Conservation (phyloP, 371 early-diverging fungal species). For the Rhizopus microsporus region DNA sequence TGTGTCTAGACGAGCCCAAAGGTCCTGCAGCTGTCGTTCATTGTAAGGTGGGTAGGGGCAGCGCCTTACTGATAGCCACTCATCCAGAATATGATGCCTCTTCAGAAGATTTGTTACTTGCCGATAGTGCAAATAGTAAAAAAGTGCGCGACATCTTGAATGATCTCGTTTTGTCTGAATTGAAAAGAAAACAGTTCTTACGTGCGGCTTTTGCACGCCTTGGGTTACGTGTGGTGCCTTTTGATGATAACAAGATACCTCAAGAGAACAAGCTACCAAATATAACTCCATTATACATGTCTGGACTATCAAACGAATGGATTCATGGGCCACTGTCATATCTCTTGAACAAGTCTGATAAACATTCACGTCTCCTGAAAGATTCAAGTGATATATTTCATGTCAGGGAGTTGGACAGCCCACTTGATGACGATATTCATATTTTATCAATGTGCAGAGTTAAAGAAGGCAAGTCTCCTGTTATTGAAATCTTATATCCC, state of each 20-base stretch:
- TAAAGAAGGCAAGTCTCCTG: conserved; percentile 10
- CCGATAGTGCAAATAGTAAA: conserved; percentile 22
- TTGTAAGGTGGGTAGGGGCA: conserved; percentile 63
- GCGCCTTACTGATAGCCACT: conserved; percentile 67
- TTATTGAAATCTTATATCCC: conserved; percentile 19
- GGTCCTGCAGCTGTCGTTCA: conserved; percentile 51
- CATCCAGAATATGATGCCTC: conserved; percentile 77
- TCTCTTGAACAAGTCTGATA: conserved; percentile 22
- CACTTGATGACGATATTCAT: neutral
- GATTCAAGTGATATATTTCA: conserved; percentile 46
- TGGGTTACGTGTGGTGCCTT: conserved; percentile 51
- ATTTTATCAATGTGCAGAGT: conserved; percentile 14
- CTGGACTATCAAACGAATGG: conserved; percentile 39
- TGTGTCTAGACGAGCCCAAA: conserved; percentile 22
- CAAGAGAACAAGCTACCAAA: conserved; percentile 39
- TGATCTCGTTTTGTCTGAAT: conserved; percentile 44
- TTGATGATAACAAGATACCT: conserved; percentile 21
- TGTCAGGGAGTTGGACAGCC: conserved; percentile 17
- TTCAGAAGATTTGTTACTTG: conserved; percentile 37
- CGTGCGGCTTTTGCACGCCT: conserved; percentile 51
- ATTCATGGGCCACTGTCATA: conserved; percentile 21
- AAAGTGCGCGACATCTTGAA: conserved; percentile 38
- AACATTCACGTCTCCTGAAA: conserved; percentile 19
- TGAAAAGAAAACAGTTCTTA: conserved; percentile 49
- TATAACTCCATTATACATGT: conserved; percentile 59